Percentiles rank a stretch among this genome's conserved stretches.
phyloP scores from a whole-genome alignment of 2,329 filamentous ascomycete genomes.

The Fusarium albidum region DNA sequence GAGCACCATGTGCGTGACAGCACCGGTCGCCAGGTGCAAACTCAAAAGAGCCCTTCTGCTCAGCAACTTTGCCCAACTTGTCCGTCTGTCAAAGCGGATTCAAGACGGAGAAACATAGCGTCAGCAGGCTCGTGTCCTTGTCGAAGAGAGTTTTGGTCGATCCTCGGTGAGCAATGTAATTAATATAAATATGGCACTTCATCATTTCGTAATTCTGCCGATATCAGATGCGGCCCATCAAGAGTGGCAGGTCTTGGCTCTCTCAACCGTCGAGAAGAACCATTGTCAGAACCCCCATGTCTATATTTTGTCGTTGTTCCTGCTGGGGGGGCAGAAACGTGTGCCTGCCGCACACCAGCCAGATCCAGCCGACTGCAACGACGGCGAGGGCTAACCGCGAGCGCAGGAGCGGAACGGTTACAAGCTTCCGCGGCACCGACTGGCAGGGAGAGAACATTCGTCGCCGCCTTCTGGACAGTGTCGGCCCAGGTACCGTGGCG shows the following conservation, averaged over 20 bases:
- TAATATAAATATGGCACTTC: too few species aligned
- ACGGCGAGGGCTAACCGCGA: slow-evolving; percentile 24
- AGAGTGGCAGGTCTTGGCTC: slow-evolving; percentile 27
- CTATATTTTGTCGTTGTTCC: slow-evolving; percentile 9
- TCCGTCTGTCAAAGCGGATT: slow-evolving; percentile 9
- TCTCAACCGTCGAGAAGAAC: slow-evolving; percentile 5
- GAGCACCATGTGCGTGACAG: slow-evolving; percentile 20
- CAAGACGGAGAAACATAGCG: slow-evolving; percentile 17
- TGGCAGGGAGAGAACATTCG: slow-evolving; percentile 24
- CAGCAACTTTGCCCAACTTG: slow-evolving; percentile 4
- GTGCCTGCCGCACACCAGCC: slow-evolving; percentile 10
- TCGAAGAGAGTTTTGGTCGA: slow-evolving; percentile 8
- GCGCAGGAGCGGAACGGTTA: slow-evolving; percentile 30
- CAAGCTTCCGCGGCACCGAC: slow-evolving; percentile 33
- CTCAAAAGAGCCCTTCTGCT: slow-evolving; percentile 11
- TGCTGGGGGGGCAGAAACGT: slow-evolving; percentile 3
- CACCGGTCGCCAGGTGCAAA: slow-evolving; percentile 25
- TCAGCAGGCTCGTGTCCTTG: slow-evolving; percentile 7
- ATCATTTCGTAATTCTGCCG: slow-evolving; percentile 16
- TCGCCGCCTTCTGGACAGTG: slow-evolving; percentile 24
- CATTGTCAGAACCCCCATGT: slow-evolving; percentile 1
- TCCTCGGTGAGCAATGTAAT: slow-evolving; percentile 19
- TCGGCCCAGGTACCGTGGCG: slow-evolving; percentile 28
- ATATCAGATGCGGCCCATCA: slow-evolving; percentile 25
- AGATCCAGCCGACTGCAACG: slow-evolving; percentile 20